phyloP scores from a whole-genome alignment of 2,329 filamentous ascomycete species.

The Cadophora sp. region DNA sequence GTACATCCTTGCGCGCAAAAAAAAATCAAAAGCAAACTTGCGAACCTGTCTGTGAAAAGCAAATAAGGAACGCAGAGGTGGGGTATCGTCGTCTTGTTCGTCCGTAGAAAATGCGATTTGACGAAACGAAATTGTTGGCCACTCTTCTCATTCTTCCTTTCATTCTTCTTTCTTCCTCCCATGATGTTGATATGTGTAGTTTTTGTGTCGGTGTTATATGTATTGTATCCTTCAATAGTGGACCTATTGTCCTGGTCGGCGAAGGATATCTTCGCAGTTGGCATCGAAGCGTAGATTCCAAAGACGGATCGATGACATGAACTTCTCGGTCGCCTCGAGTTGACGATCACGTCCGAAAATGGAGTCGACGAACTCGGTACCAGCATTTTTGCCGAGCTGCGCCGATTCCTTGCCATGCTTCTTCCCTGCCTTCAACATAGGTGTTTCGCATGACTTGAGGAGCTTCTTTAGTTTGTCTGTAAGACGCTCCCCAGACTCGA shows the following conservation, averaged over 20 bases:
- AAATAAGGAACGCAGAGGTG: constrained; percentile 8
- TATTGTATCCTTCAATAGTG: neutral
- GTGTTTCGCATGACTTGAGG: constrained; percentile 89
- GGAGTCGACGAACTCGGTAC: constrained; percentile 93
- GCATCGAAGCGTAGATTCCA: constrained; percentile 96
- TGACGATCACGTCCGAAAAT: constrained; percentile 93
- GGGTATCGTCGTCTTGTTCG: constrained; percentile 13
- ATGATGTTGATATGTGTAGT: neutral
- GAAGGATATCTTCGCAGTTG: constrained; percentile 91
- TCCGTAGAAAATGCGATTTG: constrained; percentile 14
- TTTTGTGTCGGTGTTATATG: neutral
- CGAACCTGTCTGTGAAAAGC: neutral
- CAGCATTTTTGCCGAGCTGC: constrained; percentile 88
- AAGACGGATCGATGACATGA: constrained; percentile 71
- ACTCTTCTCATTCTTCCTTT: neutral
- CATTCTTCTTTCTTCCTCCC: neutral
- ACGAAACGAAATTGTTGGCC: constrained; percentile 11
- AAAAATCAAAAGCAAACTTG: neutral
- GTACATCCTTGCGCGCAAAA: neutral
- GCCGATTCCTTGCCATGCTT: constrained; percentile 68
- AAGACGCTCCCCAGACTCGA: constrained; percentile 85
- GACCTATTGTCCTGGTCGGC: constrained; percentile 53
- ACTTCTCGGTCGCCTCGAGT: constrained; percentile 86
- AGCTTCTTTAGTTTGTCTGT: constrained; percentile 85
- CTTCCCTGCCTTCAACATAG: constrained; percentile 92